A percentile compares a stretch with the other conserved stretches of the same genome.
Conservation (phyloP, 2,329 filamentous ascomycete genomes). For the Exophiala phaeomuriformis region DNA sequence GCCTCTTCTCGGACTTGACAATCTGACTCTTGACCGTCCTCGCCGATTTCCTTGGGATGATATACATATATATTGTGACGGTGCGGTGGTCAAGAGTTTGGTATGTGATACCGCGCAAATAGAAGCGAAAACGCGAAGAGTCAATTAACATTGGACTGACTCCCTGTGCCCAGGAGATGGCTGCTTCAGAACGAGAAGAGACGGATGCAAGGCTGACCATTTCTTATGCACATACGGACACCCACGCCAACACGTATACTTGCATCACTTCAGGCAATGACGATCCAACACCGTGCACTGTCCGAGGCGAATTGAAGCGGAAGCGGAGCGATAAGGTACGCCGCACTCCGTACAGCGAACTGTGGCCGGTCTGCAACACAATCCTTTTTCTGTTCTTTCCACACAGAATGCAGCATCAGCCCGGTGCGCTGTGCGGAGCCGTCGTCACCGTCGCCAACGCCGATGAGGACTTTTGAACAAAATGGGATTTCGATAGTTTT, state of each 20-base stretch:
- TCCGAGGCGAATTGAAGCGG: conserved; percentile 9
- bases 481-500: conserved; percentile 16
- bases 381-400: not conserved
- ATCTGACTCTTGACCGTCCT: too few species aligned
- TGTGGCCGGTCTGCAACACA: conserved; percentile 12
- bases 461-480: conserved; percentile 3
- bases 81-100: too few species aligned
- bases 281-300: conserved; percentile 14
- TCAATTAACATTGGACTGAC: too few species aligned
- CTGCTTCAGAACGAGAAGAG: too few species aligned
- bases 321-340: not conserved
- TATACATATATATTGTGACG: too few species aligned
- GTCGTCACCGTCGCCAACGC: not conserved
- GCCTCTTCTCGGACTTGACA: too few species aligned
- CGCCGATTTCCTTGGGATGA: too few species aligned
- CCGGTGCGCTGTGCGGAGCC: conserved; percentile 3
- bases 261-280: conserved; percentile 16
- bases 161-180: too few species aligned
- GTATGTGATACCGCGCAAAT: too few species aligned
- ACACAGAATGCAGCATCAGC: conserved; percentile 12
- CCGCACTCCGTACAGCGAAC: conserved; percentile 5
- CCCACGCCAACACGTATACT: not conserved
- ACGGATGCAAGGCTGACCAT: too few species aligned
- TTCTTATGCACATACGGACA: too few species aligned
- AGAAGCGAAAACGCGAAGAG: too few species aligned